Evolutionary conservation across 2,329 filamentous ascomycete genomes (phyloP).

Genomic region (Beauveria caledonica): DNA sequence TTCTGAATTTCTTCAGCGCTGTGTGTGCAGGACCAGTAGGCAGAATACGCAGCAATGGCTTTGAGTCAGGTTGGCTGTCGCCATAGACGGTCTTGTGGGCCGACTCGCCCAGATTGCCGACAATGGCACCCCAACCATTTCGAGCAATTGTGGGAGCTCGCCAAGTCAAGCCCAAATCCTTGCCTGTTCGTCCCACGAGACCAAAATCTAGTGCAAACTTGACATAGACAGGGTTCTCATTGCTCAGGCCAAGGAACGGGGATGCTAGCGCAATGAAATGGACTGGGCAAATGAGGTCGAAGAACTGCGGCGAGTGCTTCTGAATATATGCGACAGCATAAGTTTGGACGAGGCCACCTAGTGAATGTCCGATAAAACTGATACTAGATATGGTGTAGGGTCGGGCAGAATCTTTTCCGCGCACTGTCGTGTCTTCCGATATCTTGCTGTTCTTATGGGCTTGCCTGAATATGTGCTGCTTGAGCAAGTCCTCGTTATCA

Average conservation of each 20-base stretch:
- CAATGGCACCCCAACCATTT: slow-evolving; percentile 82
- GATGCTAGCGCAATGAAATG: slow-evolving; percentile 88
- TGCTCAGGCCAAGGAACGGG: slow-evolving; percentile 84
- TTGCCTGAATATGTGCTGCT: slow-evolving; percentile 35
- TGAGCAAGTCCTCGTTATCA: slow-evolving; percentile 33
- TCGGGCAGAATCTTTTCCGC: slow-evolving; percentile 38
- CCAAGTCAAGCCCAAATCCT: slow-evolving; percentile 93
- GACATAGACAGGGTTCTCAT: slow-evolving; percentile 95
- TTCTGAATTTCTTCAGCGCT: slow-evolving; percentile 79
- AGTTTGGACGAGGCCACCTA: slow-evolving; percentile 83
- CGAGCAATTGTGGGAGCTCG: slow-evolving; percentile 75
- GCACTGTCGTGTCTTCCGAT: slow-evolving; percentile 43
- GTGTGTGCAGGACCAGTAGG: slow-evolving; percentile 86
- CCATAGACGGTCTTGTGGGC: slow-evolving; percentile 51
- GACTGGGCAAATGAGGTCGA: slow-evolving; percentile 73
- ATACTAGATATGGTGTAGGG: slow-evolving; percentile 87
- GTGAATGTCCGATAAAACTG: slow-evolving; percentile 86
- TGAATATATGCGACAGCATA: slow-evolving; percentile 96
- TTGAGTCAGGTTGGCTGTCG: slow-evolving; percentile 66
- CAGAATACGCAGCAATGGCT: slow-evolving; percentile 79
- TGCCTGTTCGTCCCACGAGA: slow-evolving; percentile 87
- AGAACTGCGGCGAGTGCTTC: slow-evolving; percentile 89
- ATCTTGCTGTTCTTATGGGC: slow-evolving; percentile 56
- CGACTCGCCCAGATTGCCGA: slow-evolving; percentile 70
- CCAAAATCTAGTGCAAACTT: slow-evolving; percentile 96